Conservation (phyloP, 78 protist genomes). For the Corallochytrium limacisporum region DNA sequence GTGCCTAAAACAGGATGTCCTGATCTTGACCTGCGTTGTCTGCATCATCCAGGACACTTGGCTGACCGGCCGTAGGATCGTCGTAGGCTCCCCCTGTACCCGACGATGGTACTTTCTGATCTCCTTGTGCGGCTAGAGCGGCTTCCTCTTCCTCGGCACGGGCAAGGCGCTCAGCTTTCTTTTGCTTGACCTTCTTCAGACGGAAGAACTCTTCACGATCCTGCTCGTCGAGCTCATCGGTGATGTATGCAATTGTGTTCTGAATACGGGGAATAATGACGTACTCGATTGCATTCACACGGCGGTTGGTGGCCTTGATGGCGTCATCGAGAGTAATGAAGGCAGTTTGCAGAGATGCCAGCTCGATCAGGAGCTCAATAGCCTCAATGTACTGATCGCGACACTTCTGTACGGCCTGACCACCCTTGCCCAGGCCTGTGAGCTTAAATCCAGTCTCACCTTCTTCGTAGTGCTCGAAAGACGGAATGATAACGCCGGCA, state of each 20-base stretch:
- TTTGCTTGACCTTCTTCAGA: slow-evolving; percentile 35
- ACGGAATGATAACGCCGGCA: slow-evolving; percentile 87
- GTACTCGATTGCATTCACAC: slow-evolving; percentile 98
- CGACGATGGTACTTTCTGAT: no score
- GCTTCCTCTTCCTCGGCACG: no score
- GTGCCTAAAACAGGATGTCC: no score
- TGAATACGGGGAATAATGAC: slow-evolving; percentile 80
- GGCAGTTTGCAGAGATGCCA: slow-evolving; percentile 90
- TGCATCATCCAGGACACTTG: no score
- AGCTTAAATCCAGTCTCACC: slow-evolving; percentile 24
- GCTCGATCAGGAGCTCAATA: slow-evolving; percentile 50
- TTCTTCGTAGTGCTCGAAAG: slow-evolving; percentile 33
- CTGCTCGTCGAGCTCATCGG: slow-evolving; percentile 88
- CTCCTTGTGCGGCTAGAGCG: no score
- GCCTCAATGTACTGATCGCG: slow-evolving; percentile 43
- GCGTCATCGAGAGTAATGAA: slow-evolving; percentile 87
- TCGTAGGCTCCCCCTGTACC: no score
- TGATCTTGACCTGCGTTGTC: no score
- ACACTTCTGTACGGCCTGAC: slow-evolving; percentile 65
- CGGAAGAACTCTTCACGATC: slow-evolving; percentile 86
- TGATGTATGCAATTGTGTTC: slow-evolving; percentile 77
- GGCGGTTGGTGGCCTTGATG: slow-evolving; percentile 91
- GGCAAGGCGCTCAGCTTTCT: no score
- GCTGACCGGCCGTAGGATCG: no score
- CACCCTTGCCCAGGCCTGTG: slow-evolving; percentile 90